Evolutionary conservation across 106 monocot genomes (phyloP).

Genomic region (Acorus calamus): DNA sequence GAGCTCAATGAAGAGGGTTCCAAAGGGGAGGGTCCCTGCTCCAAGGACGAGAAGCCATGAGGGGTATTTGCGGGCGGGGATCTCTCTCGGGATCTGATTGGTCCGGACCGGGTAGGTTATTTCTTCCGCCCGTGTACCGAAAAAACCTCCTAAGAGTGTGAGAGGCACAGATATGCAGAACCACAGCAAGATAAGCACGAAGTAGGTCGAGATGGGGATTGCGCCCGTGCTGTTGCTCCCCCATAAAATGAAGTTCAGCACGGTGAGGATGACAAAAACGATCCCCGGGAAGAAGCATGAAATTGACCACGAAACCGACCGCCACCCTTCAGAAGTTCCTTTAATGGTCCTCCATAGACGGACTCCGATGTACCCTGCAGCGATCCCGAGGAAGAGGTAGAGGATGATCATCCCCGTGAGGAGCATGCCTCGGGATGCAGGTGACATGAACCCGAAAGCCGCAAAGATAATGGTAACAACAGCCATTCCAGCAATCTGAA

Average conservation of each 20-base stretch:
- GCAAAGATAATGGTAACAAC: slow-evolving; percentile 44
- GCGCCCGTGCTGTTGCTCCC: slow-evolving; percentile 19
- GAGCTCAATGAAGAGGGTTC: slow-evolving; percentile 23
- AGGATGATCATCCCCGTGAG: slow-evolving; percentile 44
- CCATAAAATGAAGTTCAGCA: slow-evolving; percentile 20
- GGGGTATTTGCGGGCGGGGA: slow-evolving; percentile 16
- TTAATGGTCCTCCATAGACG: slow-evolving; percentile 46
- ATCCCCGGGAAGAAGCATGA: slow-evolving; percentile 23
- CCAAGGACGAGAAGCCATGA: slow-evolving; percentile 26
- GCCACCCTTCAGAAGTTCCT: slow-evolving; percentile 42
- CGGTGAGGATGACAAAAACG: slow-evolving; percentile 11
- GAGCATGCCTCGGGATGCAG: slow-evolving; percentile 41
- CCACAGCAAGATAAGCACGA: slow-evolving; percentile 21
- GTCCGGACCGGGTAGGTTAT: slow-evolving; percentile 17
- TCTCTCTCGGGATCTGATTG: slow-evolving; percentile 22
- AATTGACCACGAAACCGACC: slow-evolving; percentile 18
- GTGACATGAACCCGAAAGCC: slow-evolving; percentile 46
- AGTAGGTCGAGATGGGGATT: slow-evolving; percentile 15
- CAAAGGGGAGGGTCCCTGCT: slow-evolving; percentile 18
- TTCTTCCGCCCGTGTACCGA: slow-evolving; percentile 6
- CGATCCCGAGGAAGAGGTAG: slow-evolving; percentile 45
- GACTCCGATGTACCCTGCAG: slow-evolving; percentile 40
- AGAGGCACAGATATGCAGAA: slow-evolving; percentile 29
- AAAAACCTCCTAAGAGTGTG: slow-evolving; percentile 23
- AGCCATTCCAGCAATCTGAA: slow-evolving; percentile 47